These are phyloP conservation scores for Thalassia testudinum DNA, from an alignment of 116 monocot genomes.

Conservation along the genomic window DNA sequence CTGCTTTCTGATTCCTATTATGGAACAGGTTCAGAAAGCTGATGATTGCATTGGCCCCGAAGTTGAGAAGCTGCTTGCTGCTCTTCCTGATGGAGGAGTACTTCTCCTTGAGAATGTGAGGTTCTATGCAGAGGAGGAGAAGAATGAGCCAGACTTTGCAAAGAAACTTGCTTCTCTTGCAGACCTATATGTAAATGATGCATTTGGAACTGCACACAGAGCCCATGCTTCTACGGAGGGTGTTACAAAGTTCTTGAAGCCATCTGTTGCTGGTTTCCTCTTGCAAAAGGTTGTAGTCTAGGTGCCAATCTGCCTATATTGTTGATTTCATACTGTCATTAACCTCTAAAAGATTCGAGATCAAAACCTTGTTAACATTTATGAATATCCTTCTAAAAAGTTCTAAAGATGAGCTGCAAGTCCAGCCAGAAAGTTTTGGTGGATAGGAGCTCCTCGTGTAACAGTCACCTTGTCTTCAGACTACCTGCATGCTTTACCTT, in stretches of 20 bases:
- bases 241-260: constrained; percentile 36
- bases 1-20: too few species aligned
- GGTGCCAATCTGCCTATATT: too few species aligned
- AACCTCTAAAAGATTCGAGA: too few species aligned
- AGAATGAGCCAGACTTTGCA: constrained; percentile 45
- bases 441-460: not conserved
- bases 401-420: too few species aligned
- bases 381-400: too few species aligned
- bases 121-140: constrained; percentile 44
- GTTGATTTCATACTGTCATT: too few species aligned
- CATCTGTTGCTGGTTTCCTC: constrained; percentile 39
- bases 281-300: constrained; percentile 49
- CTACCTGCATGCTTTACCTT: too few species aligned
- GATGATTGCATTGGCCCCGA: constrained; percentile 30
- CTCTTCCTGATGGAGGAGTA: constrained; percentile 30
- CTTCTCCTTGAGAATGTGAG: constrained; percentile 42
- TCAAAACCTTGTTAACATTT: too few species aligned
- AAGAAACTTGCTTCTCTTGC: constrained; percentile 39
- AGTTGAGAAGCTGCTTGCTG: constrained; percentile 29
- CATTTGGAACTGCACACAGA: constrained; percentile 42
- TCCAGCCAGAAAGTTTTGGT: not conserved
- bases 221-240: constrained; percentile 51
- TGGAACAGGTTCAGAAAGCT: constrained; percentile 24
- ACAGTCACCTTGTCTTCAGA: too few species aligned
- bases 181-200: constrained; percentile 42